Base-by-base conservation (phyloP, 1,284 basidiomycete species). In the Caloboletus firmus region DNA sequence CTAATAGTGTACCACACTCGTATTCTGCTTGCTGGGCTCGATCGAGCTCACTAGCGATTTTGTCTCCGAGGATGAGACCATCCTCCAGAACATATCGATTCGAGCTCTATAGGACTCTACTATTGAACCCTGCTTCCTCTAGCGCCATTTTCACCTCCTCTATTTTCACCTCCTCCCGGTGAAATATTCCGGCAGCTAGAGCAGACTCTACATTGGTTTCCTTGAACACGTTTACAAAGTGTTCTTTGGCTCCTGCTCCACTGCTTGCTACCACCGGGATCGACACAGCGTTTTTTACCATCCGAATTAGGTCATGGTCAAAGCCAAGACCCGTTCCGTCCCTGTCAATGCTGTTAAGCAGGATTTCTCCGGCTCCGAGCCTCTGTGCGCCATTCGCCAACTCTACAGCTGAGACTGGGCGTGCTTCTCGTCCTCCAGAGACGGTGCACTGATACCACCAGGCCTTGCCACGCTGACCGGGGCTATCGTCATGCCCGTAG, bases 401-500 rank as follows among this genome's bases (percentile, higher is more conserved):
- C 74, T 99, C 89, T 20, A 95, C 85, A 18, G 89, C 97, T 20
- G 97, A 97, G n/a, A 99, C 73, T 51, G 87, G 86, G n/a, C 95
- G 83, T 36, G 80, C 71, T 67, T 94, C 91, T 36, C 97, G 85
- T 17, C 97, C 97, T 45, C 97, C 96, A 7, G 89, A 92, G 51
- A 98, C 90, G 13, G 97, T 99, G 72, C 96, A 98, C 68, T 95
- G 92, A 74, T 99, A 99, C 96, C 96, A 99, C 95, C 97, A 98
- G 43, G 85, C 85, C 70, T 88, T 87, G 53, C 86, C 89, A 54
- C 82, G 75, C 62, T 88, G 88, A 51, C 74, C 79, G 37, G 71
- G 68, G 12, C 77, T 74, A 48, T 79, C 78, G 15, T 76, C 66
- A 52, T 75, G 71, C 32, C 85, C 83, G 40, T 77, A 73, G 17